Evolutionary conservation across 2,329 filamentous ascomycete species (phyloP).

Genomic region (Plenodomus biglobosus): DNA sequence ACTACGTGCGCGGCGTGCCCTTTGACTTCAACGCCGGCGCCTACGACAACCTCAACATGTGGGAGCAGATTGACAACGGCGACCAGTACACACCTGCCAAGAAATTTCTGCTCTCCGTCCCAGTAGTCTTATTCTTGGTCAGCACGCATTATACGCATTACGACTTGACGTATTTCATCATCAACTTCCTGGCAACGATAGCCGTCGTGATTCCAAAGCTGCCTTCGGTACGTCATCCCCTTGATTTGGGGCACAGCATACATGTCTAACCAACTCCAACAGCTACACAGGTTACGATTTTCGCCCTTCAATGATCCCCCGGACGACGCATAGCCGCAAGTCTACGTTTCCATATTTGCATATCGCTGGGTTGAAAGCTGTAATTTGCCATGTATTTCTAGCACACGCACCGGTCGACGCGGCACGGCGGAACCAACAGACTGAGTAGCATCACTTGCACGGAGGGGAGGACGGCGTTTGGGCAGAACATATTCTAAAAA

Average conservation of each 20-base stretch:
- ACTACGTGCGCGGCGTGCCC: constrained; percentile 94
- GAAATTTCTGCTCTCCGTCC: constrained; percentile 94
- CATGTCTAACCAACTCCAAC: constrained; percentile 10
- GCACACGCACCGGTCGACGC: constrained; percentile 11
- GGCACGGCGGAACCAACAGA: constrained; percentile 10
- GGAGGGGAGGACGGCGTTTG: constrained; percentile 25
- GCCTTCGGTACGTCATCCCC: constrained; percentile 72
- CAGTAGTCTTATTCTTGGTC: constrained; percentile 89
- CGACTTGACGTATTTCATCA: constrained; percentile 92
- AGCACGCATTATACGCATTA: constrained; percentile 99
- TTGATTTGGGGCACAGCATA: not conserved
- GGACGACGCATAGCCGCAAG: constrained; percentile 34
- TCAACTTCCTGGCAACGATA: constrained; percentile 92
- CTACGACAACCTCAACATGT: constrained; percentile 99
- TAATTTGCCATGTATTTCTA: constrained; percentile 43
- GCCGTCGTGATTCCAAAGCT: constrained; percentile 95
- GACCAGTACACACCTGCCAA: constrained; percentile 98
- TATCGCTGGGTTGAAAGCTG: constrained; percentile 19
- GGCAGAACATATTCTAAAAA: constrained; percentile 7
- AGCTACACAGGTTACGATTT: constrained; percentile 46
- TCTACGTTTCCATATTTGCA: constrained; percentile 16
- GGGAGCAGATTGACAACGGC: constrained; percentile 99
- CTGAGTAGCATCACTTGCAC: constrained; percentile 33
- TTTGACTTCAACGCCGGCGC: constrained; percentile 99
- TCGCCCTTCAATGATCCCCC: constrained; percentile 44